Conservation (phyloP, 306 rosid genomes). For the Dalbergia cultrata region DNA sequence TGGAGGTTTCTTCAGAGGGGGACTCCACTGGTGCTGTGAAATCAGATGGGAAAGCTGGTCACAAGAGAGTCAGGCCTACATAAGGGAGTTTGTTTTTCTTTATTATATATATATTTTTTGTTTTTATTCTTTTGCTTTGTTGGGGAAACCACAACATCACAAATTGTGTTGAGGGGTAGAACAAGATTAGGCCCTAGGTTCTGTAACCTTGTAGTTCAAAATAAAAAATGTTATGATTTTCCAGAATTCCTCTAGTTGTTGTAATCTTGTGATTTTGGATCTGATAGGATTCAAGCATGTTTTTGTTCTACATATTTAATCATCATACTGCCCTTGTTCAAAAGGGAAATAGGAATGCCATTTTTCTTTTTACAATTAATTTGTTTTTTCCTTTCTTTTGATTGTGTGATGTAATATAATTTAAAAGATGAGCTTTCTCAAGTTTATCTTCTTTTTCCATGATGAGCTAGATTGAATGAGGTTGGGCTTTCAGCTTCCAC, state of each 20-base stretch:
- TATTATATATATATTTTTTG: conserved; percentile 16
- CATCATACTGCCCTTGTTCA: conserved; percentile 11
- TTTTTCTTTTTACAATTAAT: not conserved
- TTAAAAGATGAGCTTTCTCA: conserved; percentile 24
- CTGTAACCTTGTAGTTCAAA: conserved; percentile 49
- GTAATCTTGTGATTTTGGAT: conserved; percentile 65
- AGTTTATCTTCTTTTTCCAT: not conserved
- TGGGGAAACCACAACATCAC: conserved; percentile 44
- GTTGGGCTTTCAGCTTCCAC: conserved; percentile 44
- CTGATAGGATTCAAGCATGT: conserved; percentile 55
- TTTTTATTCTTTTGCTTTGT: conserved; percentile 43
- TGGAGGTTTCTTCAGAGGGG: conserved; percentile 90
- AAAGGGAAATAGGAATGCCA: conserved; percentile 29
- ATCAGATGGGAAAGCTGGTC: conserved; percentile 75
- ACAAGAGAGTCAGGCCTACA: conserved; percentile 72
- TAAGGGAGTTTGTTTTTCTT: conserved; percentile 51
- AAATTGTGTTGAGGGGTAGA: conserved; percentile 50
- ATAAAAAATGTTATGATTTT: conserved; percentile 50
- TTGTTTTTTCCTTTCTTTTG: conserved; percentile 7
- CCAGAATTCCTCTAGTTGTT: conserved; percentile 55
- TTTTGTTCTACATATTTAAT: conserved; percentile 27
- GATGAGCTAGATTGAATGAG: conserved; percentile 27
- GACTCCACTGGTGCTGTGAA: conserved; percentile 86
- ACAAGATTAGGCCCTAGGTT: conserved; percentile 52
- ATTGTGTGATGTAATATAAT: conserved; percentile 40